These are phyloP conservation scores for Pythium periplocum DNA, from an alignment of 352 stramenopile genomes.

Conservation along the genomic window DNA sequence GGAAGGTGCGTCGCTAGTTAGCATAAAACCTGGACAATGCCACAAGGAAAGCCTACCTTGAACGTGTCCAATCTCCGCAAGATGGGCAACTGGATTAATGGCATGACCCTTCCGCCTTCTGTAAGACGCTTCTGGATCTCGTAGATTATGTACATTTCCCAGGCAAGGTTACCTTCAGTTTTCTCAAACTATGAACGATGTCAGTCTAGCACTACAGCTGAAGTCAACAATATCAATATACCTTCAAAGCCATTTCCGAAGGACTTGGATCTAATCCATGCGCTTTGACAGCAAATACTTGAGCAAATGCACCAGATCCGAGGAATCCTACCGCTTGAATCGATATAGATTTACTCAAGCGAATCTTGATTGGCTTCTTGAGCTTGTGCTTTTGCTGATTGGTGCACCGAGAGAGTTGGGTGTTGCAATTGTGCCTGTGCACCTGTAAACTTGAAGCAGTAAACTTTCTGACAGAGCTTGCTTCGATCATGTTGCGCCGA, in stretches of 20 bases:
- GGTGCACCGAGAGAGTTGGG: conserved; percentile 39
- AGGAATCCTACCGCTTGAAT: conserved; percentile 52
- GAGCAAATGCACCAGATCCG: conserved; percentile 68
- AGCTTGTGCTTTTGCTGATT: conserved; percentile 46
- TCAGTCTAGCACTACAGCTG: background rate
- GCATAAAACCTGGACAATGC: too few relatives aligned
- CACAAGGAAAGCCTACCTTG: conserved; percentile 17
- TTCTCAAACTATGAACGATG: conserved; percentile 52
- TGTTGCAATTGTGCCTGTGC: conserved; percentile 14
- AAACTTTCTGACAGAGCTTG: conserved; percentile 34
- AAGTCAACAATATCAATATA: conserved; percentile 8
- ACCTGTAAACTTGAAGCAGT: conserved; percentile 19
- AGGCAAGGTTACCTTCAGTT: conserved; percentile 56
- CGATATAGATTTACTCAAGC: conserved; percentile 22
- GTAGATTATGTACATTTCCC: conserved; percentile 75
- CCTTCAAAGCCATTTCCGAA: conserved; percentile 58
- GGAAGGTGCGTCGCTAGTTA: background rate
- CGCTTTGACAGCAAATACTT: conserved; percentile 59
- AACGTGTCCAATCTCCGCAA: conserved; percentile 61
- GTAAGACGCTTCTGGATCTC: conserved; percentile 7
- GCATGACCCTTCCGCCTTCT: too few relatives aligned
- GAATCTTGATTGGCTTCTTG: conserved; percentile 41
- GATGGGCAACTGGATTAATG: conserved; percentile 27
- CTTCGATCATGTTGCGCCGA: conserved; percentile 38
- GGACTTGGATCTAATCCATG: conserved; percentile 16